phyloP scores from a whole-genome alignment of 2,329 filamentous ascomycete species.

The Trichoderma endophyticum region DNA sequence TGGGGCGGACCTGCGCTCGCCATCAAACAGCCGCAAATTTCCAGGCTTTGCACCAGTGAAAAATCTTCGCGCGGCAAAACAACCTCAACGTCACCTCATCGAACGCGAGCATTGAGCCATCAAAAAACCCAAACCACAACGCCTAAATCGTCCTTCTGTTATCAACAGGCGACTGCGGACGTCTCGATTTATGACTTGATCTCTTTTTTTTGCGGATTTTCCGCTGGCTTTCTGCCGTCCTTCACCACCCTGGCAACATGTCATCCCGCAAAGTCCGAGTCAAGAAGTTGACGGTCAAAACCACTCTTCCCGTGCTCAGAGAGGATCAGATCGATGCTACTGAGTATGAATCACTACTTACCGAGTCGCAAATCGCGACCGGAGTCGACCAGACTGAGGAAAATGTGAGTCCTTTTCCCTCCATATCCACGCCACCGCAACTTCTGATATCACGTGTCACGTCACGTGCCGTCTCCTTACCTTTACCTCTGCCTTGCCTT shows the following conservation, averaged over 20 bases:
- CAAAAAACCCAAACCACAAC: conserved; percentile 51
- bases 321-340: conserved; percentile 86
- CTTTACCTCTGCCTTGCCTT: conserved; percentile 23
- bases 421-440: conserved; percentile 27
- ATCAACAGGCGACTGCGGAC: conserved; percentile 52
- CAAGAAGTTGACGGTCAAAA: conserved; percentile 91
- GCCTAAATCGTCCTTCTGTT: conserved; percentile 49
- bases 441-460: conserved; percentile 47
- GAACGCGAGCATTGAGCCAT: conserved; percentile 47
- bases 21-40: conserved; percentile 27
- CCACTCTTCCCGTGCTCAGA: conserved; percentile 78
- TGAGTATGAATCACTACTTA: conserved; percentile 82
- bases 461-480: conserved; percentile 41
- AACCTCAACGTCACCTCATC: conserved; percentile 57
- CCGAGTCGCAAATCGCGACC: conserved; percentile 83
- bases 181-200: conserved; percentile 59
- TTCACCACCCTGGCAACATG: conserved; percentile 48
- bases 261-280: conserved; percentile 69
- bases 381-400: conserved; percentile 97
- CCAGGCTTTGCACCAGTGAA: conserved; percentile 41
- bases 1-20: conserved; percentile 23
- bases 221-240: conserved; percentile 45
- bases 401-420: conserved; percentile 67
- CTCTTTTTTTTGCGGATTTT: conserved; percentile 63
- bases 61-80: conserved; percentile 55